Conservation (phyloP, 2,329 filamentous ascomycete genomes). For the Sclerotinia glacialis region DNA sequence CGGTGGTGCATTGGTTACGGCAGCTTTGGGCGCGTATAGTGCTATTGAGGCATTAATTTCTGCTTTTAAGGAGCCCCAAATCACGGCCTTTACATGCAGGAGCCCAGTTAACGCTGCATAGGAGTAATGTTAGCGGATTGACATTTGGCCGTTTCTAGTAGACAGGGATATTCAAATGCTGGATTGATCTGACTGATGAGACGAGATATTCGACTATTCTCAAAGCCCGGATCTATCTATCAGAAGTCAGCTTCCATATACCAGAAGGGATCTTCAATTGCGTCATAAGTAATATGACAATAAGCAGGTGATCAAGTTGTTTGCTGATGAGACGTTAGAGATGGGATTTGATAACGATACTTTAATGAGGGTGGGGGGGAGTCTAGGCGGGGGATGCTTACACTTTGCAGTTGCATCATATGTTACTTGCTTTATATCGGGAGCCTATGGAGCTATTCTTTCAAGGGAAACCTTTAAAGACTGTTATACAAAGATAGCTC, state of each 20-base stretch:
- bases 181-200: no score
- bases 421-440: neutral
- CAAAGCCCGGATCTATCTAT: neutral
- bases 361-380: neutral
- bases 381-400: neutral
- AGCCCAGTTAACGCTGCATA: conserved; percentile 13
- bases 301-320: no score
- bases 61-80: conserved; percentile 30
- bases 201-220: neutral
- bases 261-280: neutral
- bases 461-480: neutral
- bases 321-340: neutral
- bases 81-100: conserved; percentile 32
- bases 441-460: neutral
- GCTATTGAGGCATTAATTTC: conserved; percentile 41
- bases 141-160: no score
- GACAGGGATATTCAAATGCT: neutral
- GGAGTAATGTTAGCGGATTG: neutral
- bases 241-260: neutral
- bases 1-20: conserved; percentile 29
- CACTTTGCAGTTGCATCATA: neutral
- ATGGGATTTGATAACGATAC: neutral
- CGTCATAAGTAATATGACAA: no score
- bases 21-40: conserved; percentile 30
- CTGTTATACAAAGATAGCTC: neutral